Base-by-base conservation (phyloP, 192 early-diverging fungal species). In the Coemansia sp. region DNA sequence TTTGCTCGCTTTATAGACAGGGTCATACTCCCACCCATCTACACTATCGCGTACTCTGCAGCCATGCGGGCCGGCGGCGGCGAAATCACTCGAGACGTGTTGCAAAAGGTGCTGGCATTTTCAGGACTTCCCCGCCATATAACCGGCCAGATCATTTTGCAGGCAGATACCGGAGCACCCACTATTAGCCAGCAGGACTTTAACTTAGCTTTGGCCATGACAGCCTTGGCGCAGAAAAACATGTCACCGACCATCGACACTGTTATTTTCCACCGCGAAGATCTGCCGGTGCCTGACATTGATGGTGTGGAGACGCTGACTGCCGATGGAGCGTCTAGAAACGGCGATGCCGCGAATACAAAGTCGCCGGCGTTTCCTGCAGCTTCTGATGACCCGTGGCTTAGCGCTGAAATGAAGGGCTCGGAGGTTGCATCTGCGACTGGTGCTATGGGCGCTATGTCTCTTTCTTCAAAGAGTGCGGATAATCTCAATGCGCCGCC, bases 171-270 rank as follows among this genome's bases (percentile, higher is more conserved):
- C 1, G 65, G 72, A 7, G 29, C 53, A 1, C 50, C 39, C 24
- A 28, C 44, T 19, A 49, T 75, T 15, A 60, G 76, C 65, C 52
- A 81, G 78, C 54, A 58, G 36, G 88, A 88, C 64, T 88, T 87
- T 60, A 85, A 85, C 38, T 67, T 83, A 43, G 83, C 84, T 5
- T 60, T 90, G 33, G 86, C 86, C 7, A 71, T 90, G 41, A 60
- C 80, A 4, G 88, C 82, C 8, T 65, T 87, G 53, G 85, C 86
- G 4, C 88, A 90, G 57, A 88, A 90, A 63, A 83, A 90, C 71
- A 86, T 90, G 83, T 75, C 83, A 29, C 64, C 85, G n/a, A 79
- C 88, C 5, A 69, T 87, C 30, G 81, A 84, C 24, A 82, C 69
- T 40, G 50, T 90, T n/a, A 65, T 79, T 39, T 70, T 78, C 26